These are phyloP conservation scores for Huntiella savannae DNA, from an alignment of 2,329 filamentous ascomycete species.

Conservation along the genomic window DNA sequence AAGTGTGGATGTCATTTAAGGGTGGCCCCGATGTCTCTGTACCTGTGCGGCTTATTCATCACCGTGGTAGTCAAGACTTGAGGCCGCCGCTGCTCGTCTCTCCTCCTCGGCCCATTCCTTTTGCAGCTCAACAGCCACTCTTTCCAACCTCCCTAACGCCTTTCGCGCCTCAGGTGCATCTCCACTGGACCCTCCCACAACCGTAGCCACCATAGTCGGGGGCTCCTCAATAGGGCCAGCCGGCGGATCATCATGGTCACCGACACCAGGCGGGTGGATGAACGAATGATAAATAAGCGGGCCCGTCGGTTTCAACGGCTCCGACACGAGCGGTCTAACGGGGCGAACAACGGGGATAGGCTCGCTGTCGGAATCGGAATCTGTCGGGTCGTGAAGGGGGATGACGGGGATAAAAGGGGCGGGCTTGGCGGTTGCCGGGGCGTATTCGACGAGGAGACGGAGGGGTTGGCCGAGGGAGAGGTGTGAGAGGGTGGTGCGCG, in stretches of 20 bases:
- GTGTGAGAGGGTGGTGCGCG: slow-evolving; percentile 32
- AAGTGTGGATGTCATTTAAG: too few species aligned
- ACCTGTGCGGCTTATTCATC: too few species aligned
- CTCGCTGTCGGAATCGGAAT: background rate
- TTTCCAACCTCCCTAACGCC: slow-evolving; percentile 33
- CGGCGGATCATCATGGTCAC: slow-evolving; percentile 15
- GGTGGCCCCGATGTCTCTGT: too few species aligned
- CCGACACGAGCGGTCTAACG: background rate
- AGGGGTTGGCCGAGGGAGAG: slow-evolving; percentile 33
- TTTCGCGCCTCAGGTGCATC: slow-evolving; percentile 30
- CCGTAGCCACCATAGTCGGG: slow-evolving; percentile 34
- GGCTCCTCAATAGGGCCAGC: slow-evolving; percentile 16
- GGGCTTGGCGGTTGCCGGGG: background rate
- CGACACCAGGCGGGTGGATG: slow-evolving; percentile 6
- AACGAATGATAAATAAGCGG: slow-evolving; percentile 11
- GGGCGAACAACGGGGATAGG: background rate
- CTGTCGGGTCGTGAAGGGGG: background rate
- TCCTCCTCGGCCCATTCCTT: slow-evolving; percentile 27
- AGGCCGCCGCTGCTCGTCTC: background rate
- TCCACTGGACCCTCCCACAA: slow-evolving; percentile 30
- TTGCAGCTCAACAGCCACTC: slow-evolving; percentile 35
- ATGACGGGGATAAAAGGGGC: background rate
- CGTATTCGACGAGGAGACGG: slow-evolving; percentile 36
- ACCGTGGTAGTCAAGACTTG: background rate
- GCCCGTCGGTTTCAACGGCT: background rate